Evolutionary conservation across 352 stramenopile genomes (phyloP).

Genomic region (Globisporangium parvum): DNA sequence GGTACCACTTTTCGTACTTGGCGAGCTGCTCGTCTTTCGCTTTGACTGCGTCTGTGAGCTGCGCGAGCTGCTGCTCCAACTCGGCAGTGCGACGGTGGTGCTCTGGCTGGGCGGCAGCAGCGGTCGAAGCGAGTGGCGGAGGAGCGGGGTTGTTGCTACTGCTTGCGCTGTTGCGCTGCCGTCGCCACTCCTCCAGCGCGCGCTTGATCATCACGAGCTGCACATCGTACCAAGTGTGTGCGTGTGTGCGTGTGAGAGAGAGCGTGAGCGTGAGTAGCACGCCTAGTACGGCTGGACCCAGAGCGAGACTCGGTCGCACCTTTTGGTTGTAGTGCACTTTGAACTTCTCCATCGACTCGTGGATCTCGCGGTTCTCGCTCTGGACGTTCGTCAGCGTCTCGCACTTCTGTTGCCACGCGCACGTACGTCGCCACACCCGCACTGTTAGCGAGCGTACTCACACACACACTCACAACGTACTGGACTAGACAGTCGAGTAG

Average conservation of each 20-base stretch:
- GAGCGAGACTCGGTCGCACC: constrained; percentile 19
- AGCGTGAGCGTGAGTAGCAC: not conserved
- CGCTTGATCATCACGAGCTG: constrained; percentile 87
- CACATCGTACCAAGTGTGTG: not conserved
- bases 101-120: not conserved
- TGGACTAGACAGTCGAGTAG: too few species aligned
- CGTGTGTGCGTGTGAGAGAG: too few species aligned
- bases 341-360: constrained; percentile 80
- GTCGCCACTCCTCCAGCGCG: constrained; percentile 84
- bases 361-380: constrained; percentile 68
- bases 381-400: constrained; percentile 66
- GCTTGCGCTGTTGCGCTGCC: constrained; percentile 36
- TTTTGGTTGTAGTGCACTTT: constrained; percentile 87
- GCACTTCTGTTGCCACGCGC: constrained; percentile 45
- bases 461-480: too few species aligned
- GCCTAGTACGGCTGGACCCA: not conserved
- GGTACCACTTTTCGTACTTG: constrained; percentile 87
- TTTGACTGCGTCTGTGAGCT: constrained; percentile 41
- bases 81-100: constrained; percentile 9
- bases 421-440: too few species aligned
- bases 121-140: not conserved
- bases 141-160: not conserved
- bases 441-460: not conserved
- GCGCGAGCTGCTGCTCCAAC: constrained; percentile 41
- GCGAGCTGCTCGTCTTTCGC: constrained; percentile 64